A percentile compares a stretch with the other conserved stretches of the same genome.
These are phyloP conservation scores for Kalmanozyma brasiliensis DNA, from an alignment of 1,284 basidiomycete genomes.

Conservation along the genomic window DNA sequence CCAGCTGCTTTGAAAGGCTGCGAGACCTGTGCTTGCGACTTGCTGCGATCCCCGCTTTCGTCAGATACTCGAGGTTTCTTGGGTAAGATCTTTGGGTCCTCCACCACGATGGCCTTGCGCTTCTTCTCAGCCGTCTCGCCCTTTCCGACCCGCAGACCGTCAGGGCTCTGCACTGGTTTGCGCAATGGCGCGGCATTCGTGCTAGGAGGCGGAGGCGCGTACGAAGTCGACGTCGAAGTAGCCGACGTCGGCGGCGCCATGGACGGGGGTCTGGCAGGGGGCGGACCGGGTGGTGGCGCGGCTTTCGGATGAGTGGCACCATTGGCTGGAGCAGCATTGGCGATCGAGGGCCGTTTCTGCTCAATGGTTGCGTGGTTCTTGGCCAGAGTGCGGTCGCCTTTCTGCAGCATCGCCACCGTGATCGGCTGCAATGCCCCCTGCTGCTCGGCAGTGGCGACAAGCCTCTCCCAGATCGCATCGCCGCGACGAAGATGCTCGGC, in stretches of 20 bases:
- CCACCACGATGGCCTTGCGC: slow-evolving; percentile 38
- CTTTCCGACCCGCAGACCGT: slow-evolving; percentile 5
- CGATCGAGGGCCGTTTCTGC: slow-evolving; percentile 9
- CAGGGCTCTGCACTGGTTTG: slow-evolving; percentile 8
- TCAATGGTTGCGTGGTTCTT: slow-evolving; percentile 18
- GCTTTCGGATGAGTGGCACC: slow-evolving; percentile 8
- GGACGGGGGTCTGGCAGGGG: slow-evolving; percentile 12
- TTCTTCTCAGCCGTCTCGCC: slow-evolving; percentile 24
- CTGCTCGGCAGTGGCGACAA: slow-evolving; percentile 52
- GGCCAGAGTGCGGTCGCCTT: slow-evolving; percentile 35
- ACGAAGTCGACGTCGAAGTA: slow-evolving; percentile 19
- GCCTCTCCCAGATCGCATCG: slow-evolving; percentile 70
- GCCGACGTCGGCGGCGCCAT: slow-evolving; percentile 2
- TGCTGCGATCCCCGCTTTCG: slow-evolving; percentile 7
- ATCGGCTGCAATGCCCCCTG: slow-evolving; percentile 37
- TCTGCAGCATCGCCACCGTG: slow-evolving; percentile 38
- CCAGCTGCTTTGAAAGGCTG: not conserved
- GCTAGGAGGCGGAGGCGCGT: slow-evolving; percentile 16
- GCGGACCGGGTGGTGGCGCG: slow-evolving; percentile 10
- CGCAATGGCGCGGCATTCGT: not conserved
- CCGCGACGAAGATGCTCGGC: slow-evolving; percentile 81
- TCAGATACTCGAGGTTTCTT: slow-evolving; percentile 36
- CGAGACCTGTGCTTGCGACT: slow-evolving; percentile 5
- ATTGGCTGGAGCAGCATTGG: not conserved
- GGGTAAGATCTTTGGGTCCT: slow-evolving; percentile 20